Conservation (phyloP, 2,329 filamentous ascomycete genomes). For the Penicillium sp. region DNA sequence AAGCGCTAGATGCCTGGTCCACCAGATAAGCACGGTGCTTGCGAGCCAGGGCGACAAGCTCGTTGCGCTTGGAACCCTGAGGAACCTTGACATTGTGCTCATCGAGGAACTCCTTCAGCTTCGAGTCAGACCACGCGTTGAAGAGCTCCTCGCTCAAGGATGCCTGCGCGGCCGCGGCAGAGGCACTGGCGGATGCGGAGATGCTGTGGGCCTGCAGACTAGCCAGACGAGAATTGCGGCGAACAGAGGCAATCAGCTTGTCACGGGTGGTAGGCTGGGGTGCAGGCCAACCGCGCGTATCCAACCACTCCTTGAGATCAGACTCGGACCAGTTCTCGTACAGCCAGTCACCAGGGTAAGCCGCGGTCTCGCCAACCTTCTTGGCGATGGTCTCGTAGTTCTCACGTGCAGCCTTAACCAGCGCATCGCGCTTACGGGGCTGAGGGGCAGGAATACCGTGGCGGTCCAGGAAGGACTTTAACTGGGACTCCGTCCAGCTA, state of each 20-base stretch:
- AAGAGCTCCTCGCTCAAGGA: conserved; percentile 77
- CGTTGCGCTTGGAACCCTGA: conserved; percentile 84
- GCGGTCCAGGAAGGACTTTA: conserved; percentile 88
- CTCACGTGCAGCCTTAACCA: conserved; percentile 70
- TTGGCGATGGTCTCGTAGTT: conserved; percentile 76
- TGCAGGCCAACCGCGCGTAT: conserved; percentile 75
- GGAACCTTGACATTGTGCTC: conserved; percentile 85
- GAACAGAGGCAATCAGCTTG: conserved; percentile 79
- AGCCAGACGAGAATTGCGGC: conserved; percentile 80
- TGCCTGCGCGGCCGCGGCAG: conserved; percentile 63
- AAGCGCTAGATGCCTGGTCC: conserved; percentile 48
- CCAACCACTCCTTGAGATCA: conserved; percentile 88
- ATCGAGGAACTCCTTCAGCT: conserved; percentile 89
- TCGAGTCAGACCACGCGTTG: conserved; percentile 80
- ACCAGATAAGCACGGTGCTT: conserved; percentile 68
- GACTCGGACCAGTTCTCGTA: conserved; percentile 89
- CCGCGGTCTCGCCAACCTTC: conserved; percentile 65
- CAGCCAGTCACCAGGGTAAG: conserved; percentile 94
- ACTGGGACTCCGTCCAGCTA: conserved; percentile 86
- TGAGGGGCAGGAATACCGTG: conserved; percentile 82
- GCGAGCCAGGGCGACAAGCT: conserved; percentile 81
- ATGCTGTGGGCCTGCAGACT: conserved; percentile 61
- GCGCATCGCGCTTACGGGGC: conserved; percentile 74
- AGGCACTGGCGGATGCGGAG: conserved; percentile 55
- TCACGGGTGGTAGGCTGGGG: conserved; percentile 82